phyloP scores from a whole-genome alignment of 2,329 filamentous ascomycete genomes.

The Onygenales sp. region DNA sequence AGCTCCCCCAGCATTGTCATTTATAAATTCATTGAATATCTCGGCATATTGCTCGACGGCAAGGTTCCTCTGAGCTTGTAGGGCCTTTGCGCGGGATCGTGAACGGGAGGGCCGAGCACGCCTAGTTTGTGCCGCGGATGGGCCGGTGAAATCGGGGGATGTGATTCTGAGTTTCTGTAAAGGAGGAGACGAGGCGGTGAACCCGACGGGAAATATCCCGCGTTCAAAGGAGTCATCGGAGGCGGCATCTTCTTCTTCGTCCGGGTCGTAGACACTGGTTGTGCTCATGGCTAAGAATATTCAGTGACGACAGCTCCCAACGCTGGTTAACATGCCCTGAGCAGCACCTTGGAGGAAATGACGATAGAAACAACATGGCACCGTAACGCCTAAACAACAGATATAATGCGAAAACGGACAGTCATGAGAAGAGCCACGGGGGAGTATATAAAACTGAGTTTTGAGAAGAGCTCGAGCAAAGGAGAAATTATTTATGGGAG shows the following conservation, averaged over 20 bases:
- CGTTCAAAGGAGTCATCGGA: neutral
- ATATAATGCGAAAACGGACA: neutral
- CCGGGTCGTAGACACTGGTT: slow-evolving; percentile 22
- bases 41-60: slow-evolving; percentile 43
- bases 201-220: neutral
- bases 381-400: neutral
- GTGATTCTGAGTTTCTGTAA: slow-evolving; percentile 7
- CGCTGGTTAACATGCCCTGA: slow-evolving; percentile 1
- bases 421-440: neutral
- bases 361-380: slow-evolving; percentile 6
- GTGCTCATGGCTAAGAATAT: slow-evolving; percentile 27
- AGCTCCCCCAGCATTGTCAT: slow-evolving; percentile 16
- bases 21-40: slow-evolving; percentile 48
- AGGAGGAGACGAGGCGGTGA: slow-evolving; percentile 10
- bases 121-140: neutral
- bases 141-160: slow-evolving; percentile 4
- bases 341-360: neutral
- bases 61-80: slow-evolving; percentile 23
- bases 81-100: slow-evolving; percentile 9
- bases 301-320: neutral
- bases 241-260: slow-evolving; percentile 17
- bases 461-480: neutral
- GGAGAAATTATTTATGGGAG: neutral
- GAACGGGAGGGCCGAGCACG: neutral
- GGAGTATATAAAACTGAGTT: neutral